Evolutionary conservation across 2,329 filamentous ascomycete species (phyloP).

Genomic region (Pestalotiopsis fici): DNA sequence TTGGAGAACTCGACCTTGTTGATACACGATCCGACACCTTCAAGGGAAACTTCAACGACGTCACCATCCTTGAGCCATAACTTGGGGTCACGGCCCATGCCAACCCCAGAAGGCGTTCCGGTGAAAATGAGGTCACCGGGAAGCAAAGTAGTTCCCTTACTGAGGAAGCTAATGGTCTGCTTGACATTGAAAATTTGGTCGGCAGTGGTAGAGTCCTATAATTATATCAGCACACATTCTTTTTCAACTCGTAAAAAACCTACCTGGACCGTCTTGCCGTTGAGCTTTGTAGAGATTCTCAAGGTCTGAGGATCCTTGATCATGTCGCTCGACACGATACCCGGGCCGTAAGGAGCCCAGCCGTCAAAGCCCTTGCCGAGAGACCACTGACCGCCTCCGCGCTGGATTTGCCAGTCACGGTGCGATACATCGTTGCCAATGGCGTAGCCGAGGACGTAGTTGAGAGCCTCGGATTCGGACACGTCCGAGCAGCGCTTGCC

Average conservation of each 20-base stretch:
- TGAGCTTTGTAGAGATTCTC: constrained; percentile 58
- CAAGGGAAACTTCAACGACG: constrained; percentile 67
- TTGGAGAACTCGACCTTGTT: constrained; percentile 50
- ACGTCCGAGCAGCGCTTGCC: constrained; percentile 68
- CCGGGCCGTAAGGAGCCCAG: constrained; percentile 74
- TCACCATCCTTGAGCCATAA: constrained; percentile 73
- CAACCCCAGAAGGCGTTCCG: constrained; percentile 71
- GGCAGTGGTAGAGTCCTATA: constrained; percentile 51
- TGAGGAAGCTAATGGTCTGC: constrained; percentile 60
- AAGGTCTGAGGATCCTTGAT: constrained; percentile 60
- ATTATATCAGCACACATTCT: neutral
- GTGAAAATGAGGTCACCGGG: constrained; percentile 69
- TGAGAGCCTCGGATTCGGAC: constrained; percentile 63
- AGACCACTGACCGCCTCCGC: constrained; percentile 69
- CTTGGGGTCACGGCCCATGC: constrained; percentile 67
- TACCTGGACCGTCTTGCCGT: constrained; percentile 58
- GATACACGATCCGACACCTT: constrained; percentile 63
- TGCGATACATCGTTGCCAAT: constrained; percentile 81
- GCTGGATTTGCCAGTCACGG: constrained; percentile 73
- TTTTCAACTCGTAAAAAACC: neutral
- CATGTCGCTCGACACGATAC: constrained; percentile 61
- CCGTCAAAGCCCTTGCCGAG: constrained; percentile 75
- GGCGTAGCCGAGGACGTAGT: constrained; percentile 74
- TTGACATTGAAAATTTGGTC: constrained; percentile 67
- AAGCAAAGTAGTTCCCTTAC: constrained; percentile 61